Percentiles rank a stretch among this genome's conserved stretches.
Conservation (phyloP, 257 asterid genomes). For the Linderniella brevidens region DNA sequence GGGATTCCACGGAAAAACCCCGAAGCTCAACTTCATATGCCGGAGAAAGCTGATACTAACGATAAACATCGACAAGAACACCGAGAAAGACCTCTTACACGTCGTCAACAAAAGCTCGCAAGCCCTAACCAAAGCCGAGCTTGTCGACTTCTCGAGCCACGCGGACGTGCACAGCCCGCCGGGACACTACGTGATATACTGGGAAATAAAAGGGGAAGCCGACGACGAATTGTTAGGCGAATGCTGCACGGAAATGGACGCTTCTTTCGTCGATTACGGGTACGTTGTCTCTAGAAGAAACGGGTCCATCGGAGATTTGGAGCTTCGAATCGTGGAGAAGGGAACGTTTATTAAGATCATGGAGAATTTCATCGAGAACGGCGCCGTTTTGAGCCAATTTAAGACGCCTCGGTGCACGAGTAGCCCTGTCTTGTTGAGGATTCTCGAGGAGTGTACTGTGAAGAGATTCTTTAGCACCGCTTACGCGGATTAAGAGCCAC, state of each 20-base stretch:
- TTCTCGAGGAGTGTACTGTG: constrained; percentile 32
- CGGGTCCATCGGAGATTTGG: constrained; percentile 48
- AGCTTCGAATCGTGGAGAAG: constrained; percentile 45
- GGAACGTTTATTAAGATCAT: constrained; percentile 80
- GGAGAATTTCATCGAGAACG: constrained; percentile 75
- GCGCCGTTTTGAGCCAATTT: constrained; percentile 96
- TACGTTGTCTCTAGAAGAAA: constrained; percentile 59
- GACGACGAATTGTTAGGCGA: constrained; percentile 31
- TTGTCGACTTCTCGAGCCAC: constrained; percentile 80
- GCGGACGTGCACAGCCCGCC: constrained; percentile 41
- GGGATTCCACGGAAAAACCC: constrained; percentile 78
- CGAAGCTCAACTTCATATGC: constrained; percentile 75
- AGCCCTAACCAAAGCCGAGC: constrained; percentile 44
- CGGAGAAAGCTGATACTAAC: constrained; percentile 70
- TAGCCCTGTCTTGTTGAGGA: constrained; percentile 37
- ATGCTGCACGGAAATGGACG: constrained; percentile 82
- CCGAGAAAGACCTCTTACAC: constrained; percentile 73
- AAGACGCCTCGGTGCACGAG: constrained; percentile 77
- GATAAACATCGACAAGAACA: constrained; percentile 86
- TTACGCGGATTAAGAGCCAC: constrained; percentile 9
- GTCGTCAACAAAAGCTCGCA: constrained; percentile 61
- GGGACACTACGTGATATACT: constrained; percentile 63
- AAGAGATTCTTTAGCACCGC: constrained; percentile 72
- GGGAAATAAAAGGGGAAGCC: constrained; percentile 65
- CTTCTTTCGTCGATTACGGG: constrained; percentile 63